Conservation (phyloP, 2,329 filamentous ascomycete genomes). For the Escovopsis sp. region DNA sequence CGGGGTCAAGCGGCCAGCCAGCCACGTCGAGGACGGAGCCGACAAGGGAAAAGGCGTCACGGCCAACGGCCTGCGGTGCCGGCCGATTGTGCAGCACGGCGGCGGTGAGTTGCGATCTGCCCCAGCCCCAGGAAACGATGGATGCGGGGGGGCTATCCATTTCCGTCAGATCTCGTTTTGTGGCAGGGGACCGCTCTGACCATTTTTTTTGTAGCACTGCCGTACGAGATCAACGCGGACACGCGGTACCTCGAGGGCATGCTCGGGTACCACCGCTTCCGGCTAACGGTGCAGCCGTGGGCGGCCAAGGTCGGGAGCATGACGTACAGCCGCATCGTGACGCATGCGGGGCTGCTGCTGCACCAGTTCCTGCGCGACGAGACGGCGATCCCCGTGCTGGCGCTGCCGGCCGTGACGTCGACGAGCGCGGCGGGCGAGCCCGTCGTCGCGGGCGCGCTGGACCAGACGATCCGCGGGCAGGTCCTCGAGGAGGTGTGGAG, state of each 20-base stretch:
- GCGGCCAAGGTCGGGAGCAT: not conserved
- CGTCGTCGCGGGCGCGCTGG: not conserved
- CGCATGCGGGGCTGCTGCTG: slow-evolving; percentile 8
- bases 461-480: slow-evolving; percentile 9
- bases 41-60: too few relatives aligned
- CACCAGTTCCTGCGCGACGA: slow-evolving; percentile 3
- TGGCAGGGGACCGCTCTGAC: too few relatives aligned
- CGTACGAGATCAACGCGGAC: slow-evolving; percentile 1
- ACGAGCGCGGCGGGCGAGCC: not conserved
- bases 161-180: too few relatives aligned
- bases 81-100: too few relatives aligned
- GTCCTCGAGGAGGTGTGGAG: slow-evolving; percentile 17
- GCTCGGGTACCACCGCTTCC: slow-evolving; percentile 5
- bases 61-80: too few relatives aligned
- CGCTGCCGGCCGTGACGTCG: slow-evolving; percentile 1
- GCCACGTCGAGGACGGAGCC: too few relatives aligned
- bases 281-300: slow-evolving; percentile 5
- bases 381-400: slow-evolving; percentile 7
- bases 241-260: slow-evolving; percentile 7
- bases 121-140: too few relatives aligned
- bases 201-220: slow-evolving; percentile 1
- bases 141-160: too few relatives aligned
- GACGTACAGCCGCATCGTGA: slow-evolving; percentile 2
- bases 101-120: too few relatives aligned
- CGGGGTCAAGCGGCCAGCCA: too few relatives aligned